A percentile compares a stretch with the other conserved stretches of the same genome.
Conservation (phyloP, 2,329 filamentous ascomycete genomes). For the Ophidiomyces ophidiicola region DNA sequence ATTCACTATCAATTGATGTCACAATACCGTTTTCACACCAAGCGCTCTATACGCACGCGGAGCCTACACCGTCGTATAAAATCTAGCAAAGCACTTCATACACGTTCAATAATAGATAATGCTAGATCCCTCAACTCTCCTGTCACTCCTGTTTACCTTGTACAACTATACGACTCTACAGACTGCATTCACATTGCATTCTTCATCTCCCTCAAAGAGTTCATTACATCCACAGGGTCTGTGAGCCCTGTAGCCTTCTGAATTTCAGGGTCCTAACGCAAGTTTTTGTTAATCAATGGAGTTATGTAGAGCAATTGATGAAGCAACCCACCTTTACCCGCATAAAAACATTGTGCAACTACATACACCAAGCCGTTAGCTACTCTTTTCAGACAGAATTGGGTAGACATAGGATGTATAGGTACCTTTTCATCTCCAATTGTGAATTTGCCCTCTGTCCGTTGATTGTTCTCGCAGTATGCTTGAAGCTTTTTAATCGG, state of each 20-base stretch:
- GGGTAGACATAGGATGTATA: too few species aligned
- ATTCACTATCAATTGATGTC: too few species aligned
- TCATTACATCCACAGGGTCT: slow-evolving; percentile 73
- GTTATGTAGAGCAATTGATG: not conserved
- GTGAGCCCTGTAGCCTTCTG: slow-evolving; percentile 74
- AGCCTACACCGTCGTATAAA: too few species aligned
- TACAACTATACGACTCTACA: too few species aligned
- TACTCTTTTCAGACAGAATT: too few species aligned
- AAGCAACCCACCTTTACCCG: slow-evolving; percentile 53
- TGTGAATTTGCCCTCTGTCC: slow-evolving; percentile 92
- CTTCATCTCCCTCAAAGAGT: slow-evolving; percentile 78
- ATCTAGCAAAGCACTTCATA: too few species aligned
- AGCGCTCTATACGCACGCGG: too few species aligned
- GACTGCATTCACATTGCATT: slow-evolving; percentile 26
- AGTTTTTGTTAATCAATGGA: not conserved
- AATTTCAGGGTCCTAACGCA: slow-evolving; percentile 59
- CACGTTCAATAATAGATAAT: too few species aligned
- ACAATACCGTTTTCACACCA: too few species aligned
- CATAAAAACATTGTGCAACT: slow-evolving; percentile 97
- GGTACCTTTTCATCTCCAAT: slow-evolving; percentile 91
- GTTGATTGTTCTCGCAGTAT: slow-evolving; percentile 65
- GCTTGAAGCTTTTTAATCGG: slow-evolving; percentile 63
- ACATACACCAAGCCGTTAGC: slow-evolving; percentile 5
- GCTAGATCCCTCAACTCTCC: too few species aligned
- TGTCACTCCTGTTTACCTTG: too few species aligned